Conservation (phyloP, 352 stramenopile species). For the Globisporangium sylvaticum region DNA sequence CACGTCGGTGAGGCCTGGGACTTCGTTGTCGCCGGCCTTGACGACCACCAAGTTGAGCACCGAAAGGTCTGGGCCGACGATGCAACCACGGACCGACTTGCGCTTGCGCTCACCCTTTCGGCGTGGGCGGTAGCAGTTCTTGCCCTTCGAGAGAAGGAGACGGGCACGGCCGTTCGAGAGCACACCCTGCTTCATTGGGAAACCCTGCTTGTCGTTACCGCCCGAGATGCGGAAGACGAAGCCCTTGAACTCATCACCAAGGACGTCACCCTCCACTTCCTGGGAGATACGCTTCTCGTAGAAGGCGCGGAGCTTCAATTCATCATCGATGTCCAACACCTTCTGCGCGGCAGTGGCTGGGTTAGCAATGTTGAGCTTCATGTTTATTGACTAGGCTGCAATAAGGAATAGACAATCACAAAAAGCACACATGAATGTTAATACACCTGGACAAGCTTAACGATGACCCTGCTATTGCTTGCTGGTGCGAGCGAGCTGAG, state of each 20-base stretch:
- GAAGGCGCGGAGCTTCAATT: conserved; percentile 98
- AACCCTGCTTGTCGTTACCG: conserved; percentile 99
- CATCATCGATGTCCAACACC: conserved; percentile 99
- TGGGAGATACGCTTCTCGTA: conserved; percentile 99
- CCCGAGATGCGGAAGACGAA: conserved; percentile 99
- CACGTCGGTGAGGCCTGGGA: conserved; percentile 97
- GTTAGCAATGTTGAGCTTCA: conserved; percentile 99
- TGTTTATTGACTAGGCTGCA: conserved; percentile 49
- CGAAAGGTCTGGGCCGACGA: conserved; percentile 98
- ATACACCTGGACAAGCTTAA: neutral
- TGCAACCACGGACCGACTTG: conserved; percentile 99
- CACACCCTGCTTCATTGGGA: conserved; percentile 99
- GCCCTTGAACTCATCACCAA: conserved; percentile 99
- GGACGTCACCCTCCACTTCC: conserved; percentile 97
- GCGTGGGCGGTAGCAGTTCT: conserved; percentile 95
- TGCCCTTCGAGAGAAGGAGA: conserved; percentile 97
- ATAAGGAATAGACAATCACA: neutral
- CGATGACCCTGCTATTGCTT: neutral
- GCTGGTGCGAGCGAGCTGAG: neutral
- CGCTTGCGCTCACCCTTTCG: conserved; percentile 97
- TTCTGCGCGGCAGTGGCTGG: conserved; percentile 97
- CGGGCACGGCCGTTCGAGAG: conserved; percentile 98
- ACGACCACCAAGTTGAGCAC: conserved; percentile 99
- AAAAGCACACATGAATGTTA: conserved; percentile 2
- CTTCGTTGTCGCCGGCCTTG: conserved; percentile 95